phyloP scores from a whole-genome alignment of 2,329 filamentous ascomycete species.

The Penicillium sp. region DNA sequence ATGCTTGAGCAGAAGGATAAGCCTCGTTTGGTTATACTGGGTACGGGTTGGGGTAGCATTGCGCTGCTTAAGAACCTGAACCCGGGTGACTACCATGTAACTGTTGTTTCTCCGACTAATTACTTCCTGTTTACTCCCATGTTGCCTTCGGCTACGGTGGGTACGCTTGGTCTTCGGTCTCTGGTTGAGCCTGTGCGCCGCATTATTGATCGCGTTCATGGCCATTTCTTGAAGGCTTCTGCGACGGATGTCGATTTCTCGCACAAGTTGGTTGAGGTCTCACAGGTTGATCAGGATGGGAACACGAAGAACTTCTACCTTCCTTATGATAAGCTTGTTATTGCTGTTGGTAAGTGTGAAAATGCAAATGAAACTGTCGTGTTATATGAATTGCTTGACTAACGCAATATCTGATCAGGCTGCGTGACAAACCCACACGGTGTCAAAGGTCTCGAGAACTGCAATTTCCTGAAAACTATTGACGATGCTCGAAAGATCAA shows the following conservation, averaged over 20 bases:
- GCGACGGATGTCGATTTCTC: slow-evolving; percentile 92
- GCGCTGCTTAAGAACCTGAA: slow-evolving; percentile 88
- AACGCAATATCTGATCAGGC: slow-evolving; percentile 46
- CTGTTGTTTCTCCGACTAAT: slow-evolving; percentile 89
- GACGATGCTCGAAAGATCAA: slow-evolving; percentile 88
- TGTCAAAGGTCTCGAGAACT: slow-evolving; percentile 91
- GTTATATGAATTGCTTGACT: background rate
- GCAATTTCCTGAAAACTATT: slow-evolving; percentile 93
- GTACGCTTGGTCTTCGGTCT: slow-evolving; percentile 86
- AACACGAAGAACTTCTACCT: slow-evolving; percentile 84
- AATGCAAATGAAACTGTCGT: background rate
- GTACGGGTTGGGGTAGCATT: slow-evolving; percentile 93
- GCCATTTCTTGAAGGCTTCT: slow-evolving; percentile 85
- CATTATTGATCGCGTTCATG: slow-evolving; percentile 75
- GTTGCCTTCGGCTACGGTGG: slow-evolving; percentile 94
- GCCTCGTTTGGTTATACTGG: slow-evolving; percentile 87
- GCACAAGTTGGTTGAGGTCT: slow-evolving; percentile 85
- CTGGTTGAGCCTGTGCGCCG: slow-evolving; percentile 90
- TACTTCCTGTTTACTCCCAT: slow-evolving; percentile 99
- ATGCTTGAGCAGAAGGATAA: slow-evolving; percentile 78
- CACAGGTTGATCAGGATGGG: slow-evolving; percentile 71
- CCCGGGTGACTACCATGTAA: slow-evolving; percentile 92
- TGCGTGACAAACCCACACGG: slow-evolving; percentile 94
- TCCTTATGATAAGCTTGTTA: slow-evolving; percentile 93
- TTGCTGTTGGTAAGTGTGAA: slow-evolving; percentile 70